These are phyloP conservation scores for Lophiotrema nucula DNA, from an alignment of 495 filamentous ascomycete genomes.

Conservation along the genomic window DNA sequence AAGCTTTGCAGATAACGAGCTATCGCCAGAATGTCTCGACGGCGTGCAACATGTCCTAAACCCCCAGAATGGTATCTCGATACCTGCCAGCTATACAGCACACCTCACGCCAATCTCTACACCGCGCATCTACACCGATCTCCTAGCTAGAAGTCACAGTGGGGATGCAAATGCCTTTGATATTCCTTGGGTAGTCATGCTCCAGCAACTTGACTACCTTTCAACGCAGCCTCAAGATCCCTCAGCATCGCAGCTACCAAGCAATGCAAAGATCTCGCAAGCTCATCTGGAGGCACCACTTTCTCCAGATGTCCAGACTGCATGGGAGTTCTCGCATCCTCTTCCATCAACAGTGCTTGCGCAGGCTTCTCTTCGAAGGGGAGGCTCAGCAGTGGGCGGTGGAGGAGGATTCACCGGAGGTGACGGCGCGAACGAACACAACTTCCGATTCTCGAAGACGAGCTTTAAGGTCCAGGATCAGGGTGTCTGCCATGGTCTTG, in stretches of 20 bases:
- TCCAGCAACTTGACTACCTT: constrained; percentile 84
- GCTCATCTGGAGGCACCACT: constrained; percentile 40
- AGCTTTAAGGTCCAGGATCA: constrained; percentile 68
- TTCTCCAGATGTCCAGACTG: constrained; percentile 59
- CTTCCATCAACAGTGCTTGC: constrained; percentile 48
- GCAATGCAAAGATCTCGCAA: constrained; percentile 13
- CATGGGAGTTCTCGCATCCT: constrained; percentile 70
- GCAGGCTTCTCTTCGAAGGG: constrained; percentile 56
- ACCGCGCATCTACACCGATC: constrained; percentile 79
- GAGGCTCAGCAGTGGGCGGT: constrained; percentile 51
- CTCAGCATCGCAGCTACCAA: constrained; percentile 1
- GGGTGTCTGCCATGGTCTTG: constrained; percentile 86
- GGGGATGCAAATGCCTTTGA: constrained; percentile 70
- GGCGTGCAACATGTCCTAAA: constrained; percentile 83
- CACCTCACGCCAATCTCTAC: constrained; percentile 88
- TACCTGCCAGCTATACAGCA: constrained; percentile 87
- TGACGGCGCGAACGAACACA: constrained; percentile 76
- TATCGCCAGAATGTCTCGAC: constrained; percentile 72
- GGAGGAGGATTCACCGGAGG: constrained; percentile 49
- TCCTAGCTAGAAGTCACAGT: constrained; percentile 55
- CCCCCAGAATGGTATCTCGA: constrained; percentile 76
- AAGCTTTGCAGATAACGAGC: constrained; percentile 60
- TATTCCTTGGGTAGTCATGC: constrained; percentile 88
- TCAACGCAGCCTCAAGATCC: constrained; percentile 40
- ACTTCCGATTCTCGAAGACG: constrained; percentile 71